phyloP scores from a whole-genome alignment of 805 yeast genomes.

The Kockiozyma suomiensis region DNA sequence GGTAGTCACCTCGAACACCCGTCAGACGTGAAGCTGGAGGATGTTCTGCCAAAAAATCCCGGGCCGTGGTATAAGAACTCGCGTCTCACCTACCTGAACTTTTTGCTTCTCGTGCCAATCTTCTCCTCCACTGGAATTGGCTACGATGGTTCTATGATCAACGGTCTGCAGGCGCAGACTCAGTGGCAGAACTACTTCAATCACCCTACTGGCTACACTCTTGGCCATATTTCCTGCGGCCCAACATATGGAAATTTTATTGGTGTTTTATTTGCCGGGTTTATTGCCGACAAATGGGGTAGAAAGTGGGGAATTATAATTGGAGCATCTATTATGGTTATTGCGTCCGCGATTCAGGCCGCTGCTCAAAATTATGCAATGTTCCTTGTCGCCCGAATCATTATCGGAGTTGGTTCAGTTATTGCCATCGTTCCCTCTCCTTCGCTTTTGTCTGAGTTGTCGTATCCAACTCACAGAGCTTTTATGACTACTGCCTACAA shows the following conservation, averaged over 20 bases:
- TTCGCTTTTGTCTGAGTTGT: constrained; percentile 45
- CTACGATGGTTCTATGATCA: constrained; percentile 23
- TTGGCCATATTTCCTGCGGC: constrained; percentile 13
- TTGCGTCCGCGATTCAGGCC: constrained; percentile 47
- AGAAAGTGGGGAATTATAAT: constrained; percentile 1
- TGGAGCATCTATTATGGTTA: constrained; percentile 31
- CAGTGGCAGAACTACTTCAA: constrained; percentile 24
- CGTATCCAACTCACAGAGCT: constrained; percentile 53
- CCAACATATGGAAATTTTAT: constrained; percentile 5
- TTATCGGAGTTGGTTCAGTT: constrained; percentile 47
- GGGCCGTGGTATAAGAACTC: constrained; percentile 6
- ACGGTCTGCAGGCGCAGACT: constrained; percentile 20
- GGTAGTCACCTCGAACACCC: not conserved
- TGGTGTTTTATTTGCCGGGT: constrained; percentile 9
- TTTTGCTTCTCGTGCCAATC: not conserved
- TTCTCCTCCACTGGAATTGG: constrained; percentile 9
- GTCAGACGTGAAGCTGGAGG: constrained; percentile 1
- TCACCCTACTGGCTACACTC: constrained; percentile 1
- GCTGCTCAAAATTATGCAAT: constrained; percentile 46
- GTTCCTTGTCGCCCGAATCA: constrained; percentile 45
- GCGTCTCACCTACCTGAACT: not conserved
- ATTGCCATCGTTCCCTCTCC: constrained; percentile 30
- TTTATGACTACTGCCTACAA: constrained; percentile 52
- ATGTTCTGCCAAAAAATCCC: constrained; percentile 6
- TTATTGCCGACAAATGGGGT: constrained; percentile 14